Evolutionary conservation across 164 flowering plant species (phyloP).

Genomic region (Macadamia tetraphylla): DNA sequence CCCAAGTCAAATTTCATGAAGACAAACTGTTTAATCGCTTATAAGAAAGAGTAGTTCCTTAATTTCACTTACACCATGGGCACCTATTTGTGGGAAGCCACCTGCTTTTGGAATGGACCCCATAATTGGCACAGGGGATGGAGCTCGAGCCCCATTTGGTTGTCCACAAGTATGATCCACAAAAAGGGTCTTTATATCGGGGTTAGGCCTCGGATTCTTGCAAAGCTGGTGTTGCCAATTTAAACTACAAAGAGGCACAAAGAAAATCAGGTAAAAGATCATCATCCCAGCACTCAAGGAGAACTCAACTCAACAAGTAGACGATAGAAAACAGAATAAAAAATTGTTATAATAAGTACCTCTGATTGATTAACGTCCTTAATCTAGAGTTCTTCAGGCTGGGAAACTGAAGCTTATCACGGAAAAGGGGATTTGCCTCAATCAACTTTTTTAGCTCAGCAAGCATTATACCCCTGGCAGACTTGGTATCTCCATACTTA

Average conservation of each 20-base stretch:
- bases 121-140: constrained; percentile 5
- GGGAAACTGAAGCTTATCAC: constrained; percentile 12
- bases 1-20: background rate
- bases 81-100: constrained; percentile 16
- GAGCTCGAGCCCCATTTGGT: constrained; percentile 6
- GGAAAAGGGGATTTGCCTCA: constrained; percentile 7
- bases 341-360: background rate
- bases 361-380: constrained; percentile 7
- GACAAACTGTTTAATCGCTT: too few relatives aligned
- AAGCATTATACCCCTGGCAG: constrained; percentile 10
- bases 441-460: constrained; percentile 8
- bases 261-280: background rate
- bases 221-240: constrained; percentile 9
- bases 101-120: constrained; percentile 11
- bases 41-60: background rate
- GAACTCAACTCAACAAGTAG: background rate
- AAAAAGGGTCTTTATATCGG: constrained; percentile 7
- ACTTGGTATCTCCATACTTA: constrained; percentile 9
- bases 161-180: constrained; percentile 7
- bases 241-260: background rate
- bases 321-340: background rate
- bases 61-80: constrained; percentile 13
- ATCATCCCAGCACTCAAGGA: background rate
- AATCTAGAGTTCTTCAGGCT: constrained; percentile 7
- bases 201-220: background rate